Conservation (phyloP, 306 rosid species). For the Lathyrus tuberosus region DNA sequence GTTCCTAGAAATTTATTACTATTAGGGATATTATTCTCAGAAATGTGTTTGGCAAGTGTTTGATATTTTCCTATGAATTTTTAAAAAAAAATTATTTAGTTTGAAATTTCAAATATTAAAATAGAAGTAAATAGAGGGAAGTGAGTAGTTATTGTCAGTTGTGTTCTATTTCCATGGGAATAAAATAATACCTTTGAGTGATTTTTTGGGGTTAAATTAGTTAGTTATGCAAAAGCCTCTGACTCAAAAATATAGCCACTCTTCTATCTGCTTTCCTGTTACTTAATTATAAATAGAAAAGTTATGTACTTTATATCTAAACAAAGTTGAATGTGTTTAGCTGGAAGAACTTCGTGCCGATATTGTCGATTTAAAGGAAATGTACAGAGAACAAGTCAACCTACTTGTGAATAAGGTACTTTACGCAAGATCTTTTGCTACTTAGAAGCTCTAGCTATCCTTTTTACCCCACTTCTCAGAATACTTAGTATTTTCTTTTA, state of each 20-base stretch:
- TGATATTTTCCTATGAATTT: background rate
- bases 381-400: constrained; percentile 99
- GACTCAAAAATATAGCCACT: constrained; percentile 14
- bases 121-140: background rate
- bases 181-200: background rate
- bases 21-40: background rate
- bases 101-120: background rate
- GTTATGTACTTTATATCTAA: constrained; percentile 34
- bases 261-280: constrained; percentile 15
- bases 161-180: background rate
- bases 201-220: background rate
- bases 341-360: constrained; percentile 99
- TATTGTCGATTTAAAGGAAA: constrained; percentile 96
- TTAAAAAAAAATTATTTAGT: background rate
- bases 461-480: background rate
- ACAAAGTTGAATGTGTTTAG: constrained; percentile 54
- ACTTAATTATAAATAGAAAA: constrained; percentile 20
- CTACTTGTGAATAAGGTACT: constrained; percentile 92
- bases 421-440: constrained; percentile 18
- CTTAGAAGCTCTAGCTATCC: constrained; percentile 11
- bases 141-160: constrained; percentile 6
- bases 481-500: constrained; percentile 13
- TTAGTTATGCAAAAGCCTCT: constrained; percentile 8
- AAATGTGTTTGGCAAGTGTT: background rate
- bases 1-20: background rate